These are phyloP conservation scores for Gypsophila paniculata DNA, from an alignment of 179 eudicot genomes.

Conservation along the genomic window DNA sequence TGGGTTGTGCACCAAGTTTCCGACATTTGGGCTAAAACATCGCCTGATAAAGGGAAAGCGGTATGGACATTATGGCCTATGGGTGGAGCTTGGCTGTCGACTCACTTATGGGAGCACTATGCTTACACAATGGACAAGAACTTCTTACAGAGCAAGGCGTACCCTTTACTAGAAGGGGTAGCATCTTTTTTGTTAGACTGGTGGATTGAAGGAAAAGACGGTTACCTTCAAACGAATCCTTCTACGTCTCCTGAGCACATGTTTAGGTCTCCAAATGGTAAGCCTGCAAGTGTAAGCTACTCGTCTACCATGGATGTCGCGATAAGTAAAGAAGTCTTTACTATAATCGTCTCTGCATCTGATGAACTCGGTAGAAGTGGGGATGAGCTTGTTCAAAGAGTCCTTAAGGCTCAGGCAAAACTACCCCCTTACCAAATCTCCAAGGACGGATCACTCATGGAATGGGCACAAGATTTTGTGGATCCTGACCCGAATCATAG, in stretches of 20 bases:
- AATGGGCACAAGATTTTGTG: constrained; percentile 78
- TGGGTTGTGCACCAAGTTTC: constrained; percentile 82
- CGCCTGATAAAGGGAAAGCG: constrained; percentile 61
- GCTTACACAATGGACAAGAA: constrained; percentile 65
- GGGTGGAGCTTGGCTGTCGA: constrained; percentile 96
- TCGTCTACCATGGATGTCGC: constrained; percentile 91
- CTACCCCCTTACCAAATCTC: constrained; percentile 58
- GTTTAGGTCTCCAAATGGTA: constrained; percentile 74
- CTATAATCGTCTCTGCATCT: constrained; percentile 61
- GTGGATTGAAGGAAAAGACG: constrained; percentile 70
- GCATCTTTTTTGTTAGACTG: constrained; percentile 72
- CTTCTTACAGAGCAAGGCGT: constrained; percentile 58
- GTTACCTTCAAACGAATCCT: constrained; percentile 70
- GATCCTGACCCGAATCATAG: constrained; percentile 84
- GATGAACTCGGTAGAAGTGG: constrained; percentile 58
- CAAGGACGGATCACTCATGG: constrained; percentile 73
- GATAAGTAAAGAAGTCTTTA: constrained; percentile 69
- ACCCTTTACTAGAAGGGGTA: constrained; percentile 71
- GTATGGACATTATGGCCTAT: constrained; percentile 87
- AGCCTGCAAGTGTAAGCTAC: constrained; percentile 83
- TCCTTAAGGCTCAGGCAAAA: constrained; percentile 55
- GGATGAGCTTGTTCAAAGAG: constrained; percentile 49
- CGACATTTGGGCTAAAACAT: constrained; percentile 85
- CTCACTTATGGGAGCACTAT: constrained; percentile 92
- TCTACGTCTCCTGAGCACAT: constrained; percentile 92